Evolutionary conservation across 345 rosid species (phyloP).

Genomic region (Trapa incisa): DNA sequence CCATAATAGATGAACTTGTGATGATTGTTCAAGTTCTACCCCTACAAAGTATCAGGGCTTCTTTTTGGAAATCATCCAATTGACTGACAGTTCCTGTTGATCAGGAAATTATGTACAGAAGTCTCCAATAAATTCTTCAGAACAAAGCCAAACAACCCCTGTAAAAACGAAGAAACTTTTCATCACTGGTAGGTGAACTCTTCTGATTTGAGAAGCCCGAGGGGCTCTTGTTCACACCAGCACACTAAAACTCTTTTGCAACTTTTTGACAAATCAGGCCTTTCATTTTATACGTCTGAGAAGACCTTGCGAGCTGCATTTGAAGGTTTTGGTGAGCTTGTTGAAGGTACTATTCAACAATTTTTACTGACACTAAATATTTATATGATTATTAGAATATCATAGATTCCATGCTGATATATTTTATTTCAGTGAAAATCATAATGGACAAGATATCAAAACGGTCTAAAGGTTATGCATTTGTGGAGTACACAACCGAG

Average conservation of each 20-base stretch:
- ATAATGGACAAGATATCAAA: constrained; percentile 97
- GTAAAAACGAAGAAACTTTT: constrained; percentile 74
- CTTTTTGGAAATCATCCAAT: neutral
- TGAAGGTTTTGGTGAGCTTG: constrained; percentile 82
- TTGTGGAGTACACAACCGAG: constrained; percentile 79
- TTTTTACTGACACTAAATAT: neutral
- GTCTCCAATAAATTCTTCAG: constrained; percentile 20
- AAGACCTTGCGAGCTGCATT: constrained; percentile 82
- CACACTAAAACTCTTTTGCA: neutral
- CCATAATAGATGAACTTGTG: neutral
- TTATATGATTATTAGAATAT: neutral
- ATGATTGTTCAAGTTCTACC: neutral
- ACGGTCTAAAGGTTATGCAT: constrained; percentile 91
- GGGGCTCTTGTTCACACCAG: neutral
- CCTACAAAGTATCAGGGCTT: neutral
- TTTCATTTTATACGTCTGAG: constrained; percentile 94
- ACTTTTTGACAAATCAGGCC: constrained; percentile 25
- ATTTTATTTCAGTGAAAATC: constrained; percentile 46
- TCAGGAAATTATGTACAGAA: constrained; percentile 25
- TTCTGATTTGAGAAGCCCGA: neutral
- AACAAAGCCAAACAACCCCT: constrained; percentile 19
- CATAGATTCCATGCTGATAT: neutral
- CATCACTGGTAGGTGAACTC: constrained; percentile 55
- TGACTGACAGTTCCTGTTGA: neutral
- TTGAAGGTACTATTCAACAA: constrained; percentile 41